A percentile compares a stretch with the other conserved stretches of the same genome.
Evolutionary conservation across 2,329 filamentous ascomycete genomes (phyloP).

Genomic region (Colletotrichum melonis): DNA sequence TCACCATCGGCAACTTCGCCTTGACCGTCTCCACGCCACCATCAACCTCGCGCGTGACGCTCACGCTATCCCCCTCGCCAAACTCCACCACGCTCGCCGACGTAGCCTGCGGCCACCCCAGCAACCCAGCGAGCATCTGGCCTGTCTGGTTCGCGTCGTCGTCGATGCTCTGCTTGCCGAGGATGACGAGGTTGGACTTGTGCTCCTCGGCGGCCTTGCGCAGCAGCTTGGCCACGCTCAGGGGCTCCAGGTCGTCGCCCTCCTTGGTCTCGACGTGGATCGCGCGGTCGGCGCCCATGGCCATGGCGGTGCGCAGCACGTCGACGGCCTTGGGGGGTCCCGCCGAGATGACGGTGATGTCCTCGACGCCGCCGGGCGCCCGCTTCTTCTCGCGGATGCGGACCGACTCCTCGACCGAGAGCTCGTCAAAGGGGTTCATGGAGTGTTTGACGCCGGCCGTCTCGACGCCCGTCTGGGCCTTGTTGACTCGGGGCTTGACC

Average conservation of each 20-base stretch:
- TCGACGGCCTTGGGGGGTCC: constrained; percentile 90
- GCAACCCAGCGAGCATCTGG: constrained; percentile 93
- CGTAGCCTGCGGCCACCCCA: constrained; percentile 95
- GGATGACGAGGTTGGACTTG: constrained; percentile 89
- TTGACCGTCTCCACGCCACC: constrained; percentile 91
- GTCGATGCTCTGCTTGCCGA: constrained; percentile 99
- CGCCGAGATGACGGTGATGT: constrained; percentile 90
- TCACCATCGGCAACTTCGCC: constrained; percentile 88
- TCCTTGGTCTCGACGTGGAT: constrained; percentile 88
- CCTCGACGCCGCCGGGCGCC: constrained; percentile 80
- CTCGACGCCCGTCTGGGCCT: constrained; percentile 86
- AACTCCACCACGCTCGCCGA: constrained; percentile 90
- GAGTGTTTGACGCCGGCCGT: constrained; percentile 94
- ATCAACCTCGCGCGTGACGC: constrained; percentile 92
- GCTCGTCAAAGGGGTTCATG: constrained; percentile 99
- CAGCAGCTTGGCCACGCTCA: constrained; percentile 92
- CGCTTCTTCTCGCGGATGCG: constrained; percentile 90
- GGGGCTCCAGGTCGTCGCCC: constrained; percentile 83
- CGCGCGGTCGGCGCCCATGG: constrained; percentile 94
- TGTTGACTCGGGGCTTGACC: constrained; percentile 78
- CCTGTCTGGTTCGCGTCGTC: constrained; percentile 96
- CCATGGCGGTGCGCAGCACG: constrained; percentile 94
- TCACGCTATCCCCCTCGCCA: constrained; percentile 74
- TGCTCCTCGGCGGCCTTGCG: constrained; percentile 83
- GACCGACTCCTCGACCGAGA: constrained; percentile 95